phyloP scores from a whole-genome alignment of 257 asterid species.

The Coffea eugenioides region DNA sequence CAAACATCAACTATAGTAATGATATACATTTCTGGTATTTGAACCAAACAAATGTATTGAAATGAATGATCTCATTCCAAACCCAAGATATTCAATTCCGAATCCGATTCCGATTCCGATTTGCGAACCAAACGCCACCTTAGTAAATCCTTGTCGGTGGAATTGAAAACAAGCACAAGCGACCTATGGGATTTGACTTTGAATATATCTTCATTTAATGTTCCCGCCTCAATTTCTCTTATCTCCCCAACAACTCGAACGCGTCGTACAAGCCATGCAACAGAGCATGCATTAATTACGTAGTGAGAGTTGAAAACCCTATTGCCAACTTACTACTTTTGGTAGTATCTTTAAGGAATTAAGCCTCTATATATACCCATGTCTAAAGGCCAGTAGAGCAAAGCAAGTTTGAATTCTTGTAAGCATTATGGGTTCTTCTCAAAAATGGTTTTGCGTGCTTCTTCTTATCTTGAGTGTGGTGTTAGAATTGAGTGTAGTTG shows the following conservation, averaged over 20 bases:
- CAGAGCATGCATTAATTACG: slow-evolving; percentile 12
- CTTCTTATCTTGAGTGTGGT: too few species aligned
- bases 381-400: not conserved
- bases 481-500: too few species aligned
- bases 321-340: not conserved
- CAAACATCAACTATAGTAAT: too few species aligned
- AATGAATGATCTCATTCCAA: too few species aligned
- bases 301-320: not conserved
- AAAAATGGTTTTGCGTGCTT: too few species aligned
- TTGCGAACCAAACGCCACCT: too few species aligned
- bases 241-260: slow-evolving; percentile 13
- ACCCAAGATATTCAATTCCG: too few species aligned
- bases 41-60: too few species aligned
- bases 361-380: slow-evolving; percentile 1
- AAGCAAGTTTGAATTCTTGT: not conserved
- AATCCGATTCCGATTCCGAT: too few species aligned
- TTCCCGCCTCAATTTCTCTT: slow-evolving; percentile 5
- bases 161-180: not conserved
- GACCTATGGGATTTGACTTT: not conserved
- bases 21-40: too few species aligned
- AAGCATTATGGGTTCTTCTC: not conserved
- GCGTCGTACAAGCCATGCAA: slow-evolving; percentile 5
- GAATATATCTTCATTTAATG: not conserved
- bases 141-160: not conserved
- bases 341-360: too few species aligned